Evolutionary conservation across 225 moss, liverwort and hornwort species (phyloP), one percentile per base, ranked within the genome.

Genomic region (Physcomitrium patens): DNA sequence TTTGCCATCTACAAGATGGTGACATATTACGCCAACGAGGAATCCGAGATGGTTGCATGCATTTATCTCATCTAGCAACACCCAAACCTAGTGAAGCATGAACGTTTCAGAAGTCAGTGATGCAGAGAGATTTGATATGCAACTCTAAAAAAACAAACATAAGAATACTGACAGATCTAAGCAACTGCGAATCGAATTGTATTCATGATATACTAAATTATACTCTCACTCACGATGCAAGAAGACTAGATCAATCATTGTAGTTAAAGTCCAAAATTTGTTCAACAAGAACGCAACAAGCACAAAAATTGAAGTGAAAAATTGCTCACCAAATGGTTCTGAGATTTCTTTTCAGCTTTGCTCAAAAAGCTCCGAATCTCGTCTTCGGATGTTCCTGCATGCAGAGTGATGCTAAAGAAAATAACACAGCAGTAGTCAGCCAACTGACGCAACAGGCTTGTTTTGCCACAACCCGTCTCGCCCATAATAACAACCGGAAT

Each of bases 381-480:
- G 6, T 78, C 75, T 72, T 88, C 87, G 18, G 80, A 68, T 43
- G 85, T 79, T 54, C 87, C 87, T 11, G 87, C 87, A 54, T 88
- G 87, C 23, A 88, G 80, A 18, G 87, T 88, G 3, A 80, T 75
- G 74, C 80, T 71, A 10, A 68, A 37, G 63, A 82, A 88, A 24
- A 65, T 28, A 31, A 85, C 85, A 61, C 65, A 57, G 60, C 79
- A 77, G 59, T 77, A 88, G n/a, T 67, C 28, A 48, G 87, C 87
- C 10, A 88, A 67, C 73, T 75, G 58, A 41, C 80, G 79, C 71
- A 88, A 45, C 26, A 88, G 82, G 66, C 87, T 88, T 45, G 87
- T 88, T 78, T 88, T 88, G 17, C 87, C 87, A 75, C 87, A 88
- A 3, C 87, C 87, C 3, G 87, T 88, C 77, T 88, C 87, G 23